Evolutionary conservation across 192 early-diverging fungal species (phyloP), one percentile per base, ranked within the genome.

Genomic region (Pilobolus umbonatus): DNA sequence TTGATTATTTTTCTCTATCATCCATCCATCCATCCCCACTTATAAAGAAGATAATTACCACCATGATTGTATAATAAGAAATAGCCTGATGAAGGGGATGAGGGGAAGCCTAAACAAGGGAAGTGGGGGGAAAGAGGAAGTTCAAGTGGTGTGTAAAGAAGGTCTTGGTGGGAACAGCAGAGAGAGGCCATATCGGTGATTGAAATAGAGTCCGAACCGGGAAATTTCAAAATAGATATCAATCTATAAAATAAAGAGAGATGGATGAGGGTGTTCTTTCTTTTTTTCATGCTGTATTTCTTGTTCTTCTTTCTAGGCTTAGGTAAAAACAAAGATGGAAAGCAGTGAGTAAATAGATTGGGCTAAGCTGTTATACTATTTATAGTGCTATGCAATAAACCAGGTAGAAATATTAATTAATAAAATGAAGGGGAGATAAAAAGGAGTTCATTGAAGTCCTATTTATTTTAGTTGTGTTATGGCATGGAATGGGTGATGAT

Each of bases 401-500:
- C 49, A 32, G 49, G 49, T 53, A 61, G 53, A 47, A 22, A 26
- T 22, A 25, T 11, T 10, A 21, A 21, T 0, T 22, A 14, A 0
- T 47, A 14, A 47, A 26, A 47, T 46, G 4, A 47, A 31, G 15
- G 22, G 26, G 4, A 4, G 8, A 25, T 40, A 40, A 10, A 39
- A 35, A 22, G 24, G 11, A 19, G 11, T 12, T 24, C 35, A n/a
- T n/a, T n/a, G n/a, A n/a, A n/a, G n/a, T n/a, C n/a, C n/a, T n/a
- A n/a, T n/a, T n/a, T n/a, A 57, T 10, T 51, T 17, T 81, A 22
- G 80, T 92, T 21, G 87, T 94, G 0, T 57, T 94, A 25, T 92
- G 91, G 88, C 92, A 94, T 73, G 92, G 92, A 8, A 90, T 94
- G 88, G 92, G 92, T 14, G 92, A 93, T 55, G 82, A 81, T 45